Conservation (phyloP, 495 filamentous ascomycete genomes). For the Viridothelium virens region DNA sequence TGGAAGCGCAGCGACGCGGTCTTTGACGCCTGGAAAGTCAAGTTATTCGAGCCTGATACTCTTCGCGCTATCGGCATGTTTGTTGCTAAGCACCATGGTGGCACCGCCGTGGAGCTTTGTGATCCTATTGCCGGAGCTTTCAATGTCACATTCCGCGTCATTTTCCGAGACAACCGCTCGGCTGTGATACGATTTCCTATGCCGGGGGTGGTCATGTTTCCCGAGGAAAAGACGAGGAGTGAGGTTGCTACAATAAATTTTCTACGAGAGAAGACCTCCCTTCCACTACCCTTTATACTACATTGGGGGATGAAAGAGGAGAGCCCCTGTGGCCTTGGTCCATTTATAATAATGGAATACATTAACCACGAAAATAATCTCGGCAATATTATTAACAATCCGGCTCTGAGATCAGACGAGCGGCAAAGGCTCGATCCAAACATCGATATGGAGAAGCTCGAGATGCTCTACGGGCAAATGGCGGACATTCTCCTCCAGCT, state of each 20-base stretch:
- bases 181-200: not conserved
- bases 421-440: not conserved
- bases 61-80: not conserved
- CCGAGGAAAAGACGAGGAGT: slow-evolving; percentile 16
- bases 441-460: not conserved
- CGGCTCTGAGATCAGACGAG: not conserved
- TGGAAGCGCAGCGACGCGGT: too few relatives aligned
- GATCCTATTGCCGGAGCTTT: not conserved
- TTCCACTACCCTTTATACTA: not conserved
- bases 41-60: too few relatives aligned
- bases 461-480: not conserved
- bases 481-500: not conserved
- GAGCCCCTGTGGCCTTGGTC: not conserved
- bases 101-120: not conserved
- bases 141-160: not conserved
- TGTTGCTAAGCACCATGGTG: not conserved
- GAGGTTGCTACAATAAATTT: slow-evolving; percentile 16
- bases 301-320: not conserved
- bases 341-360: not conserved
- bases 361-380: not conserved
- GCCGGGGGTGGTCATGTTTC: slow-evolving; percentile 28
- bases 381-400: not conserved
- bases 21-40: too few relatives aligned
- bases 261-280: slow-evolving; percentile 16
- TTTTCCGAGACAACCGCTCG: not conserved